These are phyloP conservation scores for Rhynchospora pubera DNA, from an alignment of 176 grass and related monocot species.

Conservation along the genomic window DNA sequence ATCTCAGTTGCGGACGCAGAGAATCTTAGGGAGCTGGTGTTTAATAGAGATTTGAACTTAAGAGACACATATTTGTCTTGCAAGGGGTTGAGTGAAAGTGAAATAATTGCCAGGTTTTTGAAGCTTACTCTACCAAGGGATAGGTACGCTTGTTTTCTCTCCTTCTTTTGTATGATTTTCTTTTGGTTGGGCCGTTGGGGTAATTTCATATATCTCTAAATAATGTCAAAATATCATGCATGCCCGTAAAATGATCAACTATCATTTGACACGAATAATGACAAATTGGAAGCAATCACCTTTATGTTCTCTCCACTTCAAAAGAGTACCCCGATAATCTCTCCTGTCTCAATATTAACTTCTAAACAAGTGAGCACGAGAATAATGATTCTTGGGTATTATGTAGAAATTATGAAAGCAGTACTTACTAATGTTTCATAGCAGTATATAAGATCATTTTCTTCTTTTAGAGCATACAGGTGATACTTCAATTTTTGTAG, in stretches of 20 bases:
- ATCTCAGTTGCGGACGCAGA: conserved; percentile 53
- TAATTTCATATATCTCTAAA: not conserved
- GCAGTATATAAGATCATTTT: not conserved
- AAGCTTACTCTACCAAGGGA: conserved; percentile 50
- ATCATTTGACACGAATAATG: not conserved
- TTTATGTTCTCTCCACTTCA: not conserved
- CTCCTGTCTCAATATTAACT: not conserved
- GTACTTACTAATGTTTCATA: not conserved
- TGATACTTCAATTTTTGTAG: not conserved
- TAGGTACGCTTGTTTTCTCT: conserved; percentile 40
- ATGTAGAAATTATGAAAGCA: not conserved
- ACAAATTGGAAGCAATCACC: not conserved
- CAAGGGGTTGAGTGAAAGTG: conserved; percentile 56
- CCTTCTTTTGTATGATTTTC: not conserved
- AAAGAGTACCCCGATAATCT: not conserved
- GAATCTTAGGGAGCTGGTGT: conserved; percentile 59
- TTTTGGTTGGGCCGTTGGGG: not conserved
- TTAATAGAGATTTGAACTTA: conserved; percentile 62
- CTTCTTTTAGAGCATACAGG: not conserved
- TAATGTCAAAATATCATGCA: not conserved
- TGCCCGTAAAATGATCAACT: not conserved
- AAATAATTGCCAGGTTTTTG: conserved; percentile 64
- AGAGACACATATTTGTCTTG: conserved; percentile 67
- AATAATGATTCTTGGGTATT: not conserved
- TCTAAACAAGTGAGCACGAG: not conserved